phyloP scores from a whole-genome alignment of 768 basidiomycete genomes.

The Lactifluus subvellereus region DNA sequence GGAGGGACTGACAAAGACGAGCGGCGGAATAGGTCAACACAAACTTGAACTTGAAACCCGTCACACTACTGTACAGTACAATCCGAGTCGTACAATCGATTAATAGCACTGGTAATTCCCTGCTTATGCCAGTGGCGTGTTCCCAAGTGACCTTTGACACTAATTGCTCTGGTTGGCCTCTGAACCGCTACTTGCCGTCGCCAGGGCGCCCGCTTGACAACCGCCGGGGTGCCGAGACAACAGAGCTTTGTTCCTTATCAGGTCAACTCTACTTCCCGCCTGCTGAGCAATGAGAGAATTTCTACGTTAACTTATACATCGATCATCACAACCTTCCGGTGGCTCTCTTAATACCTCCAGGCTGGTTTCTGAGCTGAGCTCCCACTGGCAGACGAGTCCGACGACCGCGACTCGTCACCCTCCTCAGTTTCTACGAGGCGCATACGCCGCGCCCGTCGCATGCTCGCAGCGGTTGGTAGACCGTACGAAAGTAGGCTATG shows the following conservation, averaged over 20 bases:
- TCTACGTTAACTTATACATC: not conserved
- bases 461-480: constrained; percentile 17
- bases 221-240: not conserved
- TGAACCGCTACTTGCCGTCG: constrained; percentile 11
- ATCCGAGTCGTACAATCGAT: not conserved
- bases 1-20: not conserved
- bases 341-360: constrained; percentile 14
- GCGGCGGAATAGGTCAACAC: not conserved
- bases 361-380: constrained; percentile 18
- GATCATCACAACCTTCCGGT: not conserved
- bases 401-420: constrained; percentile 16
- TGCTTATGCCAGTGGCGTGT: not conserved
- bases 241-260: constrained; percentile 2
- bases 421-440: not conserved
- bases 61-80: too few species aligned
- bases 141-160: not conserved
- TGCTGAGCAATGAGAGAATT: too few species aligned
- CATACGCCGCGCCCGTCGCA: constrained; percentile 5
- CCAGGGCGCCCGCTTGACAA: constrained; percentile 6
- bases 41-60: not conserved
- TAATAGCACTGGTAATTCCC: not conserved
- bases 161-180: not conserved
- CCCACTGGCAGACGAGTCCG: constrained; percentile 13
- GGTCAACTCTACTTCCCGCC: not conserved
- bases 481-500: constrained; percentile 13